A percentile compares a stretch with the other conserved stretches of the same genome.
Evolutionary conservation across 306 rosid species (phyloP).

Genomic region (Trifolium subterraneum): DNA sequence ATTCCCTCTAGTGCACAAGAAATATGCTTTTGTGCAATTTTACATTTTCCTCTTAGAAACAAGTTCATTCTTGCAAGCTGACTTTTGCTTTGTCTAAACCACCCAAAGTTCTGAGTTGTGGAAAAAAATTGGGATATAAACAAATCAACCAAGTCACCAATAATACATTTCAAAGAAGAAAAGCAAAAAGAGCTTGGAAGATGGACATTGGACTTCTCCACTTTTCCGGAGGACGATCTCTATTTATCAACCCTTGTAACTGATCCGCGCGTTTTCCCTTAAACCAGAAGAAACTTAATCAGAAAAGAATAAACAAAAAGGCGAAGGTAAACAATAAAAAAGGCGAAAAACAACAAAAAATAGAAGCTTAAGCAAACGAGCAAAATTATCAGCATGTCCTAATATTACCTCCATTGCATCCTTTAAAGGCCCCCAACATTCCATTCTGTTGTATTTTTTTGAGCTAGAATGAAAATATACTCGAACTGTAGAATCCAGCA

Average conservation of each 20-base stretch:
- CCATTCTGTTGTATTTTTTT: conserved; percentile 71
- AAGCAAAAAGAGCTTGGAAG: conserved; percentile 84
- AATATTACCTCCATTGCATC: conserved; percentile 82
- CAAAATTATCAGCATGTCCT: too few species aligned
- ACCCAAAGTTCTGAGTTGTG: conserved; percentile 38
- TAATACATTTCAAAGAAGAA: conserved; percentile 68
- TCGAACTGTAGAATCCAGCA: conserved; percentile 72
- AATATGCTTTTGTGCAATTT: conserved; percentile 37
- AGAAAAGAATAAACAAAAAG: not conserved
- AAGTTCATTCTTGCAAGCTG: conserved; percentile 41
- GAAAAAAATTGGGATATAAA: conserved; percentile 43
- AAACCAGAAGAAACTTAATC: conserved; percentile 26
- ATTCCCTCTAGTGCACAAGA: conserved; percentile 38
- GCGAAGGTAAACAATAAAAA: not conserved
- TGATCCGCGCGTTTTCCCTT: conserved; percentile 68
- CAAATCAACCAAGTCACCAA: conserved; percentile 35
- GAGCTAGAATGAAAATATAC: conserved; percentile 91
- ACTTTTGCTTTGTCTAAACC: conserved; percentile 39
- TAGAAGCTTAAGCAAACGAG: too few species aligned
- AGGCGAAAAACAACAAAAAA: too few species aligned
- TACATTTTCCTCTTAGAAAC: conserved; percentile 24
- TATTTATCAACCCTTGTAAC: conserved; percentile 53
- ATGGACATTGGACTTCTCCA: conserved; percentile 70
- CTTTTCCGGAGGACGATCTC: conserved; percentile 50
- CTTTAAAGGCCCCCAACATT: conserved; percentile 93